phyloP scores from a whole-genome alignment of 495 filamentous ascomycete genomes.

The Neurospora cerealis region DNA sequence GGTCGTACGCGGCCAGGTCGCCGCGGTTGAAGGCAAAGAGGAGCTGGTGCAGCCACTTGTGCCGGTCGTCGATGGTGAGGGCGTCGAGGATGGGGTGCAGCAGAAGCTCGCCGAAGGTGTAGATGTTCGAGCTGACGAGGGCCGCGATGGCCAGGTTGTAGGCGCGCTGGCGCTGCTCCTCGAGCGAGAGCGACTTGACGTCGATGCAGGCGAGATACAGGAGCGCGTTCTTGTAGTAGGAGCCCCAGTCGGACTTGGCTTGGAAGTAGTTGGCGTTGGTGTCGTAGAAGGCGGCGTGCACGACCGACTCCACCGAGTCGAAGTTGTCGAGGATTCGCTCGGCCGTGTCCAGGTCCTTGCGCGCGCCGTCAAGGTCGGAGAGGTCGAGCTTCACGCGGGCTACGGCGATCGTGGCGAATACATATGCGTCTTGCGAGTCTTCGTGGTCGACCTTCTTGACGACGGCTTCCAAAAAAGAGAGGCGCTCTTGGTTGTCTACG shows the following conservation, averaged over 20 bases:
- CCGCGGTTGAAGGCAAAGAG: slow-evolving; percentile 97
- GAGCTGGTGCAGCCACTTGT: slow-evolving; percentile 80
- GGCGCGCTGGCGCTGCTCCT: slow-evolving; percentile 69
- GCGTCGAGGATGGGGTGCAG: slow-evolving; percentile 92
- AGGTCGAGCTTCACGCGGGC: slow-evolving; percentile 78
- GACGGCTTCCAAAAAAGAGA: slow-evolving; percentile 76
- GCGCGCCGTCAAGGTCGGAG: slow-evolving; percentile 61
- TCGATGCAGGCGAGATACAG: slow-evolving; percentile 97
- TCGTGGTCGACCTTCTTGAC: slow-evolving; percentile 83
- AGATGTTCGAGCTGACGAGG: slow-evolving; percentile 85
- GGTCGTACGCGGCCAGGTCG: slow-evolving; percentile 77
- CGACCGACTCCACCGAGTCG: slow-evolving; percentile 90
- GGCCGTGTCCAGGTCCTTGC: slow-evolving; percentile 76
- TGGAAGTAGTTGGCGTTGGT: slow-evolving; percentile 94
- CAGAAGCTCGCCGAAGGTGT: slow-evolving; percentile 98
- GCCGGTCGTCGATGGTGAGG: slow-evolving; percentile 47
- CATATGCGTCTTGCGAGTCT: slow-evolving; percentile 90
- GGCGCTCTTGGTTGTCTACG: slow-evolving; percentile 76
- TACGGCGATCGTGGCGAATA: slow-evolving; percentile 86
- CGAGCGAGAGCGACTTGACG: slow-evolving; percentile 55
- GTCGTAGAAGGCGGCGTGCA: slow-evolving; percentile 94
- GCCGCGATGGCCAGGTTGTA: slow-evolving; percentile 91
- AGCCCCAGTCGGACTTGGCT: slow-evolving; percentile 81
- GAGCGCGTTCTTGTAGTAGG: slow-evolving; percentile 94
- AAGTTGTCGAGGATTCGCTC: slow-evolving; percentile 84